These are phyloP conservation scores for Cladochytrium tenue DNA, from an alignment of 371 early-diverging fungal genomes.

Conservation along the genomic window DNA sequence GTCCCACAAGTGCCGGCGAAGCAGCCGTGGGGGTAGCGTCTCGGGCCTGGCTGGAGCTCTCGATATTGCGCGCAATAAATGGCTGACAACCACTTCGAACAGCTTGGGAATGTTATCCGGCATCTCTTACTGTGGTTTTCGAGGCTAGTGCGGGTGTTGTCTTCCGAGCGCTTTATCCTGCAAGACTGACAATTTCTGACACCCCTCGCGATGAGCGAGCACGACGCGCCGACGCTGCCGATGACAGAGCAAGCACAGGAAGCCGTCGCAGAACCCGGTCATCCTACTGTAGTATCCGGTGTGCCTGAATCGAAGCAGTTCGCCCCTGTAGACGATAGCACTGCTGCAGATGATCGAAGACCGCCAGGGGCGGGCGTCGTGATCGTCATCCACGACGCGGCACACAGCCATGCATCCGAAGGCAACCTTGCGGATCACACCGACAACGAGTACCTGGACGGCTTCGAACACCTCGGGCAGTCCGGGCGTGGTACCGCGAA, in stretches of 20 bases:
- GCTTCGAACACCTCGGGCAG: not conserved
- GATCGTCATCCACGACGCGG: too few relatives aligned
- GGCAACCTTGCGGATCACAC: not conserved
- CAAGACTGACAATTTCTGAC: not conserved
- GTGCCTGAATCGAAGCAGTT: too few relatives aligned
- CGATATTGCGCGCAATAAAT: not conserved
- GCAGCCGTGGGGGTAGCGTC: not conserved
- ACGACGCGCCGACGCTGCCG: not conserved
- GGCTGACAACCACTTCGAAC: not conserved
- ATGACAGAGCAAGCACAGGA: not conserved
- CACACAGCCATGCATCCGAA: not conserved
- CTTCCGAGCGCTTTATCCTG: not conserved
- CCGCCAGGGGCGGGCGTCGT: too few relatives aligned
- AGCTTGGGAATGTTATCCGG: conserved; percentile 3
- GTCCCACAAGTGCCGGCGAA: conserved; percentile 10
- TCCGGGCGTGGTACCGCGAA: not conserved
- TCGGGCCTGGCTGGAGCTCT: not conserved
- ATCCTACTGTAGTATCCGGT: not conserved
- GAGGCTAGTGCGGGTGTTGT: not conserved
- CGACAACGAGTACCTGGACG: not conserved
- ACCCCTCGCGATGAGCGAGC: not conserved
- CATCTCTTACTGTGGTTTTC: not conserved
- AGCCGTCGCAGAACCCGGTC: not conserved
- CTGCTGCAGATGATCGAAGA: too few relatives aligned
- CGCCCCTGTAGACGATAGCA: too few relatives aligned